Percentiles rank a stretch among this genome's conserved stretches.
These are phyloP conservation scores for Dalechampia spathulata DNA, from an alignment of 441 rosid species.

Conservation along the genomic window DNA sequence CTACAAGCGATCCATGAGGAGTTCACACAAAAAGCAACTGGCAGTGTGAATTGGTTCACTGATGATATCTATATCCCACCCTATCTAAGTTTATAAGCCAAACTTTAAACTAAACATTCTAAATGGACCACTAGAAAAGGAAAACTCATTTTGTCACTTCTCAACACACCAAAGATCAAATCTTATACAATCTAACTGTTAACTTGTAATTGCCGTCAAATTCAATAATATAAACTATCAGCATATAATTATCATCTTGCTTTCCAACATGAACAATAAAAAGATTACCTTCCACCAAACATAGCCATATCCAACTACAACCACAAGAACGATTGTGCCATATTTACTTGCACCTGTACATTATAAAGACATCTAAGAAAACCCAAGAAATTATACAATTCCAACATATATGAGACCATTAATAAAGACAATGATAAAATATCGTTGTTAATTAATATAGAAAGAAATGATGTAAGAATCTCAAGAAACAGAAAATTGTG, in stretches of 20 bases:
- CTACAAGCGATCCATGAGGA: background rate
- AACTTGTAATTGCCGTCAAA: too few species aligned
- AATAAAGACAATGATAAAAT: background rate
- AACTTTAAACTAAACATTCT: background rate
- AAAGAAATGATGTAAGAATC: constrained; percentile 3
- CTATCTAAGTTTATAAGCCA: background rate
- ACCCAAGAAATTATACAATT: background rate
- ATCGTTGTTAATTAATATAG: background rate
- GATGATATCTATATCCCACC: background rate
- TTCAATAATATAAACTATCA: too few species aligned
- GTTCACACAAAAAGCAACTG: background rate
- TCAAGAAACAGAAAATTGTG: background rate
- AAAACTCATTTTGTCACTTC: background rate
- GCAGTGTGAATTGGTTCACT: background rate
- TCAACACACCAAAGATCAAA: too few species aligned
- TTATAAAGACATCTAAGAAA: constrained; percentile 3
- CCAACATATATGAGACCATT: background rate
- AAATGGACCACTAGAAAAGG: background rate
- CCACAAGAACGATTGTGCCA: constrained; percentile 53
- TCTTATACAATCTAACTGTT: too few species aligned
- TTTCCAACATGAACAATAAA: background rate
- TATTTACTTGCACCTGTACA: constrained; percentile 64
- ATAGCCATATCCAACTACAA: constrained; percentile 82
- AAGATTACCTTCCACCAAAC: constrained; percentile 93
- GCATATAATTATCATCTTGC: background rate